These are phyloP conservation scores for Pichia californica DNA, from an alignment of 805 yeast species.

Conservation along the genomic window DNA sequence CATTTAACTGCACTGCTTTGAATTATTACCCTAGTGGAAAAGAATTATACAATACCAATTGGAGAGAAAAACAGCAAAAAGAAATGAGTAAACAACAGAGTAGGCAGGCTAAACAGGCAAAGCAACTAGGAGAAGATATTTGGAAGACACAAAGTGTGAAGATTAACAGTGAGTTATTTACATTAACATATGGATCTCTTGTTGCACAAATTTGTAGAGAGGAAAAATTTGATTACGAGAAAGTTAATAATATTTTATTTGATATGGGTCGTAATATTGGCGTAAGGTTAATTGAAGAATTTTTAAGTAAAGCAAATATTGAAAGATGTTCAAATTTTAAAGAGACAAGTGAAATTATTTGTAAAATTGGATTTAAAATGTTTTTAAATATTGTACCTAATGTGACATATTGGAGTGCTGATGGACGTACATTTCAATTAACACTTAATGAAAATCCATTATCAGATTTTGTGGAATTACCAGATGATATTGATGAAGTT, in stretches of 20 bases:
- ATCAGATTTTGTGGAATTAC: conserved; percentile 92
- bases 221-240: conserved; percentile 62
- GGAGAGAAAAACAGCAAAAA: too few species aligned
- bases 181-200: conserved; percentile 91
- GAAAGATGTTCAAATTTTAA: conserved; percentile 73
- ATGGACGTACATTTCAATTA: conserved; percentile 67
- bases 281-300: conserved; percentile 83
- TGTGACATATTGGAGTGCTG: conserved; percentile 62
- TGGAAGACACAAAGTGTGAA: conserved; percentile 89
- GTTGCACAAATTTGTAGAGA: conserved; percentile 89
- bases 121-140: conserved; percentile 69
- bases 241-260: conserved; percentile 79
- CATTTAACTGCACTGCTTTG: too few species aligned
- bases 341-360: conserved; percentile 81
- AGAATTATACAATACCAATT: too few species aligned
- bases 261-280: conserved; percentile 97
- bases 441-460: conserved; percentile 81
- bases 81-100: conserved; percentile 1
- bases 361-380: conserved; percentile 85
- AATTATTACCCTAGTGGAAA: too few species aligned
- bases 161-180: conserved; percentile 86
- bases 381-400: conserved; percentile 79
- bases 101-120: conserved; percentile 2
- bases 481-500: conserved; percentile 44
- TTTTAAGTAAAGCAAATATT: conserved; percentile 79